Percentiles rank a stretch among this genome's conserved stretches.
Conservation (phyloP, 495 filamentous ascomycete genomes). For the Daldinia grandis region DNA sequence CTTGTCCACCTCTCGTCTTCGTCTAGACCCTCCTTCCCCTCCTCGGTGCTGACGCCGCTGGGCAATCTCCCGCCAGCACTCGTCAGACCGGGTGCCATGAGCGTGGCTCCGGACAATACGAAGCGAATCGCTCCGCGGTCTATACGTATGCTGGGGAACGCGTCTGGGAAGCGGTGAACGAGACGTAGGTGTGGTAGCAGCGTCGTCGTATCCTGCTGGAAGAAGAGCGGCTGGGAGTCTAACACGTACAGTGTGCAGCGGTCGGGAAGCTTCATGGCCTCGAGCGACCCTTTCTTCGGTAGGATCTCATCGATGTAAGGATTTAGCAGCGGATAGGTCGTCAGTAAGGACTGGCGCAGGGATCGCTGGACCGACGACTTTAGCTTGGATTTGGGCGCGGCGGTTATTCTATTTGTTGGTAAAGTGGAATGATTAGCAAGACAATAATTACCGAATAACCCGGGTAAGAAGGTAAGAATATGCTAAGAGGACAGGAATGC, state of each 20-base stretch:
- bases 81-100: conserved; percentile 95
- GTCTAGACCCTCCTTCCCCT: conserved; percentile 55
- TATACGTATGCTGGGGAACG: conserved; percentile 74
- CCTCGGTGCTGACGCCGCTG: conserved; percentile 52
- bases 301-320: conserved; percentile 94
- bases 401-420: conserved; percentile 58
- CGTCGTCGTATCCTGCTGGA: conserved; percentile 80
- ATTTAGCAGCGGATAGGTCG: conserved; percentile 85
- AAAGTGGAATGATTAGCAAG: conserved; percentile 28
- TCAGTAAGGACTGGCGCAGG: conserved; percentile 79
- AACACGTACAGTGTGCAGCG: conserved; percentile 86
- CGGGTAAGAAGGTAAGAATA: not conserved
- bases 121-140: conserved; percentile 97
- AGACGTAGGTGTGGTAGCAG: conserved; percentile 81
- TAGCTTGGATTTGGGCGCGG: conserved; percentile 89
- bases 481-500: conserved; percentile 30
- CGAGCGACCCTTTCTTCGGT: conserved; percentile 93
- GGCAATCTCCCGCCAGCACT: conserved; percentile 81
- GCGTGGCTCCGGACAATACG: conserved; percentile 87
- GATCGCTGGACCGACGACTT: conserved; percentile 94
- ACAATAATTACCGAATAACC: not conserved
- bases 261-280: conserved; percentile 93
- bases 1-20: conserved; percentile 60
- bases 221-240: conserved; percentile 80
- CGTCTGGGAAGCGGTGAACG: conserved; percentile 74